These are phyloP conservation scores for Penicillium sp. DNA, from an alignment of 2,329 filamentous ascomycete genomes.

Conservation along the genomic window DNA sequence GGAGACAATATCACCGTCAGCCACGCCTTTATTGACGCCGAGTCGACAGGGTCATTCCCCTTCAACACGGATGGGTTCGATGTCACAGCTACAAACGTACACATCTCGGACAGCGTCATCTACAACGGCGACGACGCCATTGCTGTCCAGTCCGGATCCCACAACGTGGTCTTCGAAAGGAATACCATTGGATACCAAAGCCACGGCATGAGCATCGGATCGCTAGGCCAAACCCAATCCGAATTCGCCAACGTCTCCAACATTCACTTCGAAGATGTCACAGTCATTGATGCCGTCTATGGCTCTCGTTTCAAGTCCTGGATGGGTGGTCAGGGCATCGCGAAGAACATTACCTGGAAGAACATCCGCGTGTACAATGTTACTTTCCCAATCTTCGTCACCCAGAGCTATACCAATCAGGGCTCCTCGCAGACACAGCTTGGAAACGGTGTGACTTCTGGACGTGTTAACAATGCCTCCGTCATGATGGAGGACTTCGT, in stretches of 20 bases:
- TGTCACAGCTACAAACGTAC: slow-evolving; percentile 29
- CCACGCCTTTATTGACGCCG: slow-evolving; percentile 43
- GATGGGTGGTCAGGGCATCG: slow-evolving; percentile 44
- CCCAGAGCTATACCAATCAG: slow-evolving; percentile 47
- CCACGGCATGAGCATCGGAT: slow-evolving; percentile 48
- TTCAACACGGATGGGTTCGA: slow-evolving; percentile 45
- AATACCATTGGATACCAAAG: slow-evolving; percentile 47
- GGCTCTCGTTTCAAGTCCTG: slow-evolving; percentile 48
- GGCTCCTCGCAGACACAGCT: slow-evolving; percentile 31
- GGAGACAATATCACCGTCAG: slow-evolving; percentile 43
- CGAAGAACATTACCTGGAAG: slow-evolving; percentile 46
- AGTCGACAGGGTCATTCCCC: slow-evolving; percentile 38
- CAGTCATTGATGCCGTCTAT: slow-evolving; percentile 44
- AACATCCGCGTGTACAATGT: slow-evolving; percentile 47
- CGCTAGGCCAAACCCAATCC: slow-evolving; percentile 40
- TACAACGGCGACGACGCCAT: slow-evolving; percentile 49
- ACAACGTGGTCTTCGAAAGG: slow-evolving; percentile 40
- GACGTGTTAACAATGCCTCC: slow-evolving; percentile 39
- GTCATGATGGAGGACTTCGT: slow-evolving; percentile 47
- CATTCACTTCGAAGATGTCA: slow-evolving; percentile 46
- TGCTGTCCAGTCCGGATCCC: slow-evolving; percentile 39
- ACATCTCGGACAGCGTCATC: slow-evolving; percentile 32
- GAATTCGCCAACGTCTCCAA: slow-evolving; percentile 43
- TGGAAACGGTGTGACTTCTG: slow-evolving; percentile 20
- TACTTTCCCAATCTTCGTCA: slow-evolving; percentile 50